phyloP scores from a whole-genome alignment of 257 asterid genomes.

The Sherardia arvensis region DNA sequence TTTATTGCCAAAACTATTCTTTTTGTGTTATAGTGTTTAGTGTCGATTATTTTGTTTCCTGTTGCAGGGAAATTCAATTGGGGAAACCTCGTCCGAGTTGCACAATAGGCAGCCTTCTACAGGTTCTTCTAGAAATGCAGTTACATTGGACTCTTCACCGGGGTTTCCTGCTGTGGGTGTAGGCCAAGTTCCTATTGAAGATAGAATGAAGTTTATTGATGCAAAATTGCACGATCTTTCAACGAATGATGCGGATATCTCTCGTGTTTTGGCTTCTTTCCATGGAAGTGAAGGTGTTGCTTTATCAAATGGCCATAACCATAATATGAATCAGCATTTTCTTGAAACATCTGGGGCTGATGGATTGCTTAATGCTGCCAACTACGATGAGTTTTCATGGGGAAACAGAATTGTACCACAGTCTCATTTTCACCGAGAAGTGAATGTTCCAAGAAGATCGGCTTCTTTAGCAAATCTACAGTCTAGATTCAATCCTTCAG shows the following conservation, averaged over 20 bases:
- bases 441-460: conserved; percentile 40
- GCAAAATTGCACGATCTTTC: conserved; percentile 26
- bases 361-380: conserved; percentile 23
- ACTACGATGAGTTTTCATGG: conserved; percentile 27
- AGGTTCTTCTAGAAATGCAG: conserved; percentile 14
- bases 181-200: neutral
- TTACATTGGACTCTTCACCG: conserved; percentile 23
- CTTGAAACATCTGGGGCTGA: conserved; percentile 33
- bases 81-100: conserved; percentile 18
- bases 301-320: conserved; percentile 21
- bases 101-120: conserved; percentile 18
- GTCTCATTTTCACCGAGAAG: conserved; percentile 23
- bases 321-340: conserved; percentile 30
- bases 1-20: neutral
- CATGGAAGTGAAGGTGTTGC: conserved; percentile 30
- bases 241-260: conserved; percentile 36
- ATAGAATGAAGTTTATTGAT: conserved; percentile 13
- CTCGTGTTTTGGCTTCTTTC: conserved; percentile 43
- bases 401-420: conserved; percentile 22
- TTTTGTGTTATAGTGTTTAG: neutral
- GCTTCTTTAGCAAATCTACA: conserved; percentile 51
- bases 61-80: conserved; percentile 53
- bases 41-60: neutral
- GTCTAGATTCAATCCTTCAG: conserved; percentile 32
- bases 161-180: conserved; percentile 23